phyloP scores from a whole-genome alignment of 495 filamentous ascomycete species.

The Lineolata rhizophorae region DNA sequence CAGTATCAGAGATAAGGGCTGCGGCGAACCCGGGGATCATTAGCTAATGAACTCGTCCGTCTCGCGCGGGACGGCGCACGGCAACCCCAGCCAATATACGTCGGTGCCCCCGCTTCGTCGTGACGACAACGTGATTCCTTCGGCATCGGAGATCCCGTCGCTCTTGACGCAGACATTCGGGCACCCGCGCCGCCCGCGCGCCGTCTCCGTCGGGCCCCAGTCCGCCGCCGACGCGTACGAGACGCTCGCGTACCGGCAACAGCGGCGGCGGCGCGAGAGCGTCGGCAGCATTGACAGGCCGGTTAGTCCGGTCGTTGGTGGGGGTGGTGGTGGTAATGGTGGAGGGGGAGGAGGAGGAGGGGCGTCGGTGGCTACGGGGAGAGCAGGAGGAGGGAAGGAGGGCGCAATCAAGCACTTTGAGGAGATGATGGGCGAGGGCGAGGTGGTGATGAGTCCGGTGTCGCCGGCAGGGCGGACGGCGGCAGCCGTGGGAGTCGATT shows the following conservation, averaged over 20 bases:
- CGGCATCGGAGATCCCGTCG: conserved; percentile 59
- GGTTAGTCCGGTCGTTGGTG: too few species aligned
- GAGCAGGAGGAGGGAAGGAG: too few species aligned
- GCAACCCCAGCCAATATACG: conserved; percentile 70
- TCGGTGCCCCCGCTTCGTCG: conserved; percentile 54
- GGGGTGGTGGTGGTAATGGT: too few species aligned
- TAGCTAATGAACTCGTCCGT: too few species aligned
- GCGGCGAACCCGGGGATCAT: too few species aligned
- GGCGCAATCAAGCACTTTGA: conserved; percentile 4
- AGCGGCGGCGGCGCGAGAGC: conserved; percentile 45
- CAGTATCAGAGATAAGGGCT: too few species aligned
- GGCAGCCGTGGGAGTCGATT: too few species aligned
- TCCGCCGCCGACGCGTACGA: conserved; percentile 93
- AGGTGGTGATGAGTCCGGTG: too few species aligned
- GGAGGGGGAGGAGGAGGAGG: too few species aligned
- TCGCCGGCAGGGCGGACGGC: not conserved
- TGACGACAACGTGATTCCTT: conserved; percentile 72
- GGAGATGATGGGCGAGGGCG: conserved; percentile 1
- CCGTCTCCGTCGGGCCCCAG: conserved; percentile 80
- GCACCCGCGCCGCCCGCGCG: conserved; percentile 53
- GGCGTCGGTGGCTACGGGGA: too few species aligned
- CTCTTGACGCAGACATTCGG: conserved; percentile 50
- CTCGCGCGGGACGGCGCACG: too few species aligned
- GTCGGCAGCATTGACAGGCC: too few species aligned
- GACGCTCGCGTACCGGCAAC: conserved; percentile 77